A percentile compares a stretch with the other conserved stretches of the same genome.
These are phyloP conservation scores for Passalora sequoiae DNA, from an alignment of 2,329 filamentous ascomycete species.

Conservation along the genomic window DNA sequence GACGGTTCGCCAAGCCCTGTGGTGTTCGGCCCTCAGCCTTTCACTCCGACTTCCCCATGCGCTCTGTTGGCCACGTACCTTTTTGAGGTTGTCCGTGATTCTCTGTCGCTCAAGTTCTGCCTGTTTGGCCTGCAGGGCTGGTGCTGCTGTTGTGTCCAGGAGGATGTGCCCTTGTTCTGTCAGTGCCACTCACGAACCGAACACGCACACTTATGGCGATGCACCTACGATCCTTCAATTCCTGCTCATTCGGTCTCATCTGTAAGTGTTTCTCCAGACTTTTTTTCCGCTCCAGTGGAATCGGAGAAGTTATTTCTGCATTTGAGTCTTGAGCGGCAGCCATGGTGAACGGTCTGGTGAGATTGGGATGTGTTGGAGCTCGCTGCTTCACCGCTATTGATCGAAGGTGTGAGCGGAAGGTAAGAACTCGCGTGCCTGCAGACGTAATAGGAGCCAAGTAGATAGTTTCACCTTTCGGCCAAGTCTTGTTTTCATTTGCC, in stretches of 20 bases:
- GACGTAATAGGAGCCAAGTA: no score
- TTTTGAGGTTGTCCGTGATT: constrained; percentile 59
- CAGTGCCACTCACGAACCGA: constrained; percentile 27
- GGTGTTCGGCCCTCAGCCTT: no score
- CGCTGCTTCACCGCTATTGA: background rate
- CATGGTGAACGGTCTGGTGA: constrained; percentile 7
- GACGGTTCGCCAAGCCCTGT: constrained; percentile 54
- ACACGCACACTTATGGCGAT: background rate
- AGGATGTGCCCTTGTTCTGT: constrained; percentile 56
- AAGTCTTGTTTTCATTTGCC: no score
- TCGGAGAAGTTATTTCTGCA: constrained; percentile 18
- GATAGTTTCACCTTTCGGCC: no score
- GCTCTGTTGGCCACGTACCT: no score
- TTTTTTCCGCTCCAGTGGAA: constrained; percentile 14
- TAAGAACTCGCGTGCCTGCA: no score
- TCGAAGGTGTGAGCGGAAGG: no score
- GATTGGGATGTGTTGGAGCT: background rate
- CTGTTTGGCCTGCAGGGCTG: constrained; percentile 59
- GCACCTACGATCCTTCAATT: constrained; percentile 53
- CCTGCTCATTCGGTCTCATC: constrained; percentile 49
- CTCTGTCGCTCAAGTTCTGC: constrained; percentile 62
- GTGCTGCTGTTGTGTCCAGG: constrained; percentile 61
- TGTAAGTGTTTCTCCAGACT: constrained; percentile 34
- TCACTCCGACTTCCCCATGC: no score
- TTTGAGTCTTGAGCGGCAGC: constrained; percentile 5